Evolutionary conservation across 2,329 filamentous ascomycete species (phyloP).

Genomic region (Pezicula rhizophila): DNA sequence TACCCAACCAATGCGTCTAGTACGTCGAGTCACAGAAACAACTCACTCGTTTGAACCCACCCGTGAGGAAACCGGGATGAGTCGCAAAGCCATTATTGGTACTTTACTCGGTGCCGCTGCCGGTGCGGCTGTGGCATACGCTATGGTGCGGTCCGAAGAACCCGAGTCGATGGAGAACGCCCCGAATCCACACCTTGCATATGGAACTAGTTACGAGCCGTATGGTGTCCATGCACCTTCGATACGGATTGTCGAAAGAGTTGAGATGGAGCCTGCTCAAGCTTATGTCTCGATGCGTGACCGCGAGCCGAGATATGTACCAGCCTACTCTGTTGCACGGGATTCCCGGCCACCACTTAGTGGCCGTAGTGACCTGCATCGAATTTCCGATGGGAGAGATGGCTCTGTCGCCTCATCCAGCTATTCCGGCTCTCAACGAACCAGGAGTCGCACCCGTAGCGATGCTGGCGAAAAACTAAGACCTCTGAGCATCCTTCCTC

Average conservation of each 20-base stretch:
- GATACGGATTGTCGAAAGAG: neutral
- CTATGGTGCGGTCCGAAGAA: conserved; percentile 56
- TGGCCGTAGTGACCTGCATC: conserved; percentile 1
- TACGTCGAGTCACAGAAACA: conserved; percentile 8
- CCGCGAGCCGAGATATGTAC: neutral
- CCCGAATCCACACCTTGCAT: neutral
- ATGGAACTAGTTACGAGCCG: neutral
- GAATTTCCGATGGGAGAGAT: neutral
- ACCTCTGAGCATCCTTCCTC: too few species aligned
- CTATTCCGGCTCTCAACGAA: neutral
- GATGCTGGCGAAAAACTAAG: too few species aligned
- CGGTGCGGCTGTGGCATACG: conserved; percentile 71
- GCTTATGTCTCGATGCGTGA: conserved; percentile 4
- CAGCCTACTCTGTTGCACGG: neutral
- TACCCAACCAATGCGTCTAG: conserved; percentile 1
- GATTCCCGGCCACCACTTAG: neutral
- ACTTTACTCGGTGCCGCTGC: conserved; percentile 75
- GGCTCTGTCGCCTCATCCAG: neutral
- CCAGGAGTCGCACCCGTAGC: too few species aligned
- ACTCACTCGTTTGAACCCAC: conserved; percentile 1
- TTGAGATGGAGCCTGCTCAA: conserved; percentile 3
- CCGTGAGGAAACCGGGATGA: conserved; percentile 31
- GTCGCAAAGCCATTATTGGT: conserved; percentile 62
- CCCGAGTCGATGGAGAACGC: conserved; percentile 7
- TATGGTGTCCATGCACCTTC: neutral